Base-by-base conservation (phyloP, 1,139 yeast genomes). In the Magnusiomyces suaveolens region DNA sequence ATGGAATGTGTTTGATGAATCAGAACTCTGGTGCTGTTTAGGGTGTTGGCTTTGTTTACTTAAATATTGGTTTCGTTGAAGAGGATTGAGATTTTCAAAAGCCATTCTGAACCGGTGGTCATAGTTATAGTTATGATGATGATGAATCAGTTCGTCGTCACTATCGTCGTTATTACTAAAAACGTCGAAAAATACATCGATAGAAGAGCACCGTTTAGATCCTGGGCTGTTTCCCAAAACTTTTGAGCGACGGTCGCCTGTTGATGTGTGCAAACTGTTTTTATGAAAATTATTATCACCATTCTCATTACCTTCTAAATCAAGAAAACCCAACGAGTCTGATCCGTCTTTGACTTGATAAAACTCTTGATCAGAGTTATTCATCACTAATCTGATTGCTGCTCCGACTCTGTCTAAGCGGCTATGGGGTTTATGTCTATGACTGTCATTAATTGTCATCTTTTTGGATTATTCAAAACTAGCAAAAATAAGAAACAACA, bases 341-440 rank as follows among this genome's bases (percentile, higher is more conserved):
- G n/a, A n/a, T n/a, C n/a, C n/a, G n/a, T n/a, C n/a, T n/a, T n/a
- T n/a, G n/a, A n/a, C n/a, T n/a, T n/a, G n/a, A 29, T 29, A 29
- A 12, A 6, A 29, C 10, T 6, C 33, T 29, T 29, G 33, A 29
- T 29, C 10, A 29, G 33, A 12, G 33, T 29, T 29, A 18, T 43
- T 24, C 32, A 24, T 23, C 32, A 43, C 47, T 2, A 43, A 32
- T 14, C 47, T 29, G 29, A 43, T 43, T 23, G 47, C 47, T 2
- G 47, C 47, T 16, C 47, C 47, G 12, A 43, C 47, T 3, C 47
- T 14, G 32, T 43, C 47, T 14, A 43, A n/a, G 41, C 20, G 41
- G 16, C 41, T 38, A 18, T 38, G 8, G 20, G 36, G n/a, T n/a
- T n/a, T n/a, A n/a, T n/a, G n/a, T n/a, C n/a, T n/a, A n/a, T n/a